phyloP scores from a whole-genome alignment of 192 early-diverging fungal species.

The Ambispora gerdemannii region DNA sequence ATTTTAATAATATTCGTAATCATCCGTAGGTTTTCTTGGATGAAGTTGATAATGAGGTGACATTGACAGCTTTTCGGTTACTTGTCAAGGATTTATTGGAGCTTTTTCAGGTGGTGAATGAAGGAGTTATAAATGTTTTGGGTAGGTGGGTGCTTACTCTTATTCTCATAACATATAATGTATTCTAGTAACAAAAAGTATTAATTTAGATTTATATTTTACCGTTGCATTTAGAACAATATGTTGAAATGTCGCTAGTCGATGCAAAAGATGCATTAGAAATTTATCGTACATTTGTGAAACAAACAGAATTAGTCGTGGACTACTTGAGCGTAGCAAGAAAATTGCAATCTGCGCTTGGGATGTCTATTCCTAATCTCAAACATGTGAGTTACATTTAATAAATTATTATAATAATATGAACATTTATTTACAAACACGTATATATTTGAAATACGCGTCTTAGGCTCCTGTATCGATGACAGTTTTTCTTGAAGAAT shows the following conservation, averaged over 20 bases:
- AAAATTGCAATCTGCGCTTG: conserved; percentile 50
- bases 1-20: background rate
- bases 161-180: background rate
- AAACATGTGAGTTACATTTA: conserved; percentile 61
- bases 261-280: conserved; percentile 62
- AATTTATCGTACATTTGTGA: conserved; percentile 76
- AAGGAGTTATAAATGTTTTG: conserved; percentile 74
- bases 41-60: conserved; percentile 69
- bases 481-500: conserved; percentile 60
- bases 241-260: conserved; percentile 67
- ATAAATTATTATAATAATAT: background rate
- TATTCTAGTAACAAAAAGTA: background rate
- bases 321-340: conserved; percentile 69
- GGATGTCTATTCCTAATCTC: conserved; percentile 66
- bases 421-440: background rate
- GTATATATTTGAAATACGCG: background rate
- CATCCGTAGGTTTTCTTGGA: conserved; percentile 66
- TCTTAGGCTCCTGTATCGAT: conserved; percentile 63
- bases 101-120: conserved; percentile 73
- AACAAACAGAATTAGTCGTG: conserved; percentile 65
- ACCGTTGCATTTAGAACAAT: conserved; percentile 50
- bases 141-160: conserved; percentile 8
- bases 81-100: conserved; percentile 69
- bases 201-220: too few species aligned
- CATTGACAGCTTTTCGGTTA: conserved; percentile 65